Conservation (phyloP, 441 rosid genomes). For the Gossypium laxum region DNA sequence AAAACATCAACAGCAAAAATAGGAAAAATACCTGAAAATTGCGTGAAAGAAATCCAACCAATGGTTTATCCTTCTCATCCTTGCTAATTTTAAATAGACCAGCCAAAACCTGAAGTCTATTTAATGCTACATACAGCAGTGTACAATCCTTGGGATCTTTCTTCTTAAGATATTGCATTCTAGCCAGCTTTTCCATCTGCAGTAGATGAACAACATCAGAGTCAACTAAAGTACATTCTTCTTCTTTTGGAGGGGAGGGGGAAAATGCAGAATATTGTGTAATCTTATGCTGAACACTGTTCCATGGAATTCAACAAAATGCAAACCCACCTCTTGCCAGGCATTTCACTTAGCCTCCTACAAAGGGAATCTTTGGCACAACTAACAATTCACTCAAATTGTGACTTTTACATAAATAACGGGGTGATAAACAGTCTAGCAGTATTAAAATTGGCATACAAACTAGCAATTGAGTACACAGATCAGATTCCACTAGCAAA, state of each 20-base stretch:
- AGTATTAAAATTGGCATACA: conserved; percentile 2
- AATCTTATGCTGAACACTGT: background rate
- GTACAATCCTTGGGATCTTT: conserved; percentile 91
- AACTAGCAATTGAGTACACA: background rate
- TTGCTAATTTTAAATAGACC: conserved; percentile 88
- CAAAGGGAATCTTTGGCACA: background rate
- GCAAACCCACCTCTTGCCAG: background rate
- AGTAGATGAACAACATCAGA: conserved; percentile 23
- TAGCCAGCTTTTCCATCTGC: conserved; percentile 86
- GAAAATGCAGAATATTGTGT: background rate
- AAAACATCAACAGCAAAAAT: background rate
- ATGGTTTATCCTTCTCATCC: conserved; percentile 84
- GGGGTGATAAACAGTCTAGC: background rate
- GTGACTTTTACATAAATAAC: background rate
- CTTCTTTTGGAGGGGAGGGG: background rate
- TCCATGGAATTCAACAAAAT: background rate
- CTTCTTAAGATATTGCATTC: conserved; percentile 64
- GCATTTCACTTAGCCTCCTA: background rate
- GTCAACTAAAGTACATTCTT: background rate
- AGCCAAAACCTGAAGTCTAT: conserved; percentile 86
- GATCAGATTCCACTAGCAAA: conserved; percentile 2
- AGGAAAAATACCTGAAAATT: conserved; percentile 69
- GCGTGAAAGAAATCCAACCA: conserved; percentile 85
- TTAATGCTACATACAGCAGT: conserved; percentile 72
- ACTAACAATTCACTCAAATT: background rate